Base-by-base conservation (phyloP, 257 asterid species). In the Forsythia suspensa region DNA sequence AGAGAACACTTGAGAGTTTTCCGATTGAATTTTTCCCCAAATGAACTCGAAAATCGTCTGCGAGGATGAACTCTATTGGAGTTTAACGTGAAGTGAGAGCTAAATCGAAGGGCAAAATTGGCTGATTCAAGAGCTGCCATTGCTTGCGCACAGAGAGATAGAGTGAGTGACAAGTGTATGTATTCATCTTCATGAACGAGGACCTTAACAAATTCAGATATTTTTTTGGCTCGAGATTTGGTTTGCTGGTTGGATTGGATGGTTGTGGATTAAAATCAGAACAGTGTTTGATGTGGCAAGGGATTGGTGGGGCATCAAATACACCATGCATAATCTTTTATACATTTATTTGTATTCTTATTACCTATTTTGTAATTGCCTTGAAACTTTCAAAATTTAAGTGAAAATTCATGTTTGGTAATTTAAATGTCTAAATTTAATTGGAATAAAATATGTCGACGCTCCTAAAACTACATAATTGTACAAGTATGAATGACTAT, bases 61-160 rank as follows among this genome's bases (percentile, higher is more conserved):
- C 70, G 29, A 9, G 38, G 51, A 29, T 36, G 43, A 7, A 61
- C 48, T 34, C 66, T 36, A 21, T 6, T 79, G 21, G 37, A 41
- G 13, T 71, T 85, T 20, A 36, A 24, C 4, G 70, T 20, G 73
- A 52, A 40, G 39, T 71, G 73, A n/a, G 78, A 38, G 13, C 55
- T 76, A 59, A 80, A 85, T 73, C 82, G 41, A 71, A 83, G 59
- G 41, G 78, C 80, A 16, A 81, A 76, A 24, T 71, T 75, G 20
- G 73, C 83, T 37, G 78, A 78, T 51, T 85, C 88, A 11, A 82
- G 24, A 39, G 78, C 71, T 12, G 87, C 78, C 87, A 78, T 85
- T 40, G 61, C 70, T 29, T 29, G 70, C 70, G 8, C 1, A 10
- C 40, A 63, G 40, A 63, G 70, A 29, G 70, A 3, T 12, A 9